Evolutionary conservation across 2,329 filamentous ascomycete genomes (phyloP).

Genomic region (Shiraia sp.): DNA sequence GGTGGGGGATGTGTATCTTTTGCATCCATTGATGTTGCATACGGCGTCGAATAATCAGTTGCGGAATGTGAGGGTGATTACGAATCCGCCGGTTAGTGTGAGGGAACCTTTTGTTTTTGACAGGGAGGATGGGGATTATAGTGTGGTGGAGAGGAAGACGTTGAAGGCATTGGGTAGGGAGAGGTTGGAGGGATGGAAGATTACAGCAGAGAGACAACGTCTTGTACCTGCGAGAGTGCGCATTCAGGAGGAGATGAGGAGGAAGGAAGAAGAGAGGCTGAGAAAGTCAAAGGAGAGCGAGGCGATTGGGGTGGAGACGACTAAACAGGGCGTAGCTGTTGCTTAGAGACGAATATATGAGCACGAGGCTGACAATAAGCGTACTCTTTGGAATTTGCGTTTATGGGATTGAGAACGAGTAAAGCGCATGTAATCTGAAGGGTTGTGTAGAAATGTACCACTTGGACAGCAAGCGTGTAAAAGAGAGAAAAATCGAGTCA

Average conservation of each 20-base stretch:
- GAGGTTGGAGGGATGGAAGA: conserved; percentile 57
- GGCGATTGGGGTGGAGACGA: conserved; percentile 10
- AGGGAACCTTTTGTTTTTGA: conserved; percentile 59
- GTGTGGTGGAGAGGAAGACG: conserved; percentile 61
- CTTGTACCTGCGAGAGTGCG: conserved; percentile 56
- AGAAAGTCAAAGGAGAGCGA: conserved; percentile 30
- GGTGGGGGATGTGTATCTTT: conserved; percentile 61
- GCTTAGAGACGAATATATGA: conserved; percentile 10
- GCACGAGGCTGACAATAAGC: no score
- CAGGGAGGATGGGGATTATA: conserved; percentile 55
- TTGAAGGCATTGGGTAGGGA: conserved; percentile 54
- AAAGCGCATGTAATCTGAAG: background rate
- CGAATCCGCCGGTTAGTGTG: conserved; percentile 59
- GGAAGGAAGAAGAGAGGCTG: conserved; percentile 52
- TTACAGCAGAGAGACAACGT: conserved; percentile 53
- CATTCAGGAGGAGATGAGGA: conserved; percentile 56
- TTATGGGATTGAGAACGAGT: no score
- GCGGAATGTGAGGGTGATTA: conserved; percentile 56
- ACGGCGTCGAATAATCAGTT: conserved; percentile 56
- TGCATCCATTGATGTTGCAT: conserved; percentile 66
- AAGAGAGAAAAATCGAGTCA: no score
- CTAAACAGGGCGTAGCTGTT: conserved; percentile 15
- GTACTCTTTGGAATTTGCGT: no score
- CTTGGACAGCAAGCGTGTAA: no score
- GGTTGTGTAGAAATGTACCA: no score